Evolutionary conservation across 164 flowering plant genomes (phyloP).

Genomic region (Aristolochia contorta): DNA sequence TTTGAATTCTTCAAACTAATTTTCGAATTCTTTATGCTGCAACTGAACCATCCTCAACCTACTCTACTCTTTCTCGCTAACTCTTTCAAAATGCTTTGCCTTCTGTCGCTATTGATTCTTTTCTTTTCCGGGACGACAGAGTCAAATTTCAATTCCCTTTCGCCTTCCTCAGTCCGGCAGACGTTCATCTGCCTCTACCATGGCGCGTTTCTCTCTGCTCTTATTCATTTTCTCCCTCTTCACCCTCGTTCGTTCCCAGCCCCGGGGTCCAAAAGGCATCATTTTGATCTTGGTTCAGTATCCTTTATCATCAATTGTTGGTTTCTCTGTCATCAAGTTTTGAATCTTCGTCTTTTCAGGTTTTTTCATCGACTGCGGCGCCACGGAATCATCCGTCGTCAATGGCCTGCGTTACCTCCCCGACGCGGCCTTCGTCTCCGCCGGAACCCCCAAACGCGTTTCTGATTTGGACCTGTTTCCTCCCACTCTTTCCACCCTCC

Average conservation of each 20-base stretch:
- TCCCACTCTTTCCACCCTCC: constrained; percentile 53
- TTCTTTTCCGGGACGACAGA: constrained; percentile 34
- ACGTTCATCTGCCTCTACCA: constrained; percentile 8
- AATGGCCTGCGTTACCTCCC: constrained; percentile 53
- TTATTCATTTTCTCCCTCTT: constrained; percentile 22
- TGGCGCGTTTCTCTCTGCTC: constrained; percentile 3
- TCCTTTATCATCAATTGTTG: neutral
- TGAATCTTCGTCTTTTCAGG: constrained; percentile 22
- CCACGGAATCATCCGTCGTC: constrained; percentile 17
- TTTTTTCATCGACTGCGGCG: constrained; percentile 63
- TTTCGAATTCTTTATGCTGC: neutral
- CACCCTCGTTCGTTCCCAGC: constrained; percentile 22
- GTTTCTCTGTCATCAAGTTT: neutral
- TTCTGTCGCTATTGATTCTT: constrained; percentile 20
- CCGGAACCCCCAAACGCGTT: constrained; percentile 39
- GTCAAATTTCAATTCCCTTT: constrained; percentile 19
- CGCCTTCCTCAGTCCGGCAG: constrained; percentile 13
- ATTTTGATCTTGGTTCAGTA: neutral
- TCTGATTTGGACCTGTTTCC: constrained; percentile 19
- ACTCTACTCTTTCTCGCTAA: neutral
- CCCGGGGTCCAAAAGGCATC: constrained; percentile 30
- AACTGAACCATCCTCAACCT: neutral
- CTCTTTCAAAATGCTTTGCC: constrained; percentile 19
- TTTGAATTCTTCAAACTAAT: constrained; percentile 8
- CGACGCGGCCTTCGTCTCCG: constrained; percentile 37